Evolutionary conservation across 225 moss, liverwort and hornwort genomes (phyloP), one percentile per base, ranked within the genome.

Genomic region (Lunularia cruciata): DNA sequence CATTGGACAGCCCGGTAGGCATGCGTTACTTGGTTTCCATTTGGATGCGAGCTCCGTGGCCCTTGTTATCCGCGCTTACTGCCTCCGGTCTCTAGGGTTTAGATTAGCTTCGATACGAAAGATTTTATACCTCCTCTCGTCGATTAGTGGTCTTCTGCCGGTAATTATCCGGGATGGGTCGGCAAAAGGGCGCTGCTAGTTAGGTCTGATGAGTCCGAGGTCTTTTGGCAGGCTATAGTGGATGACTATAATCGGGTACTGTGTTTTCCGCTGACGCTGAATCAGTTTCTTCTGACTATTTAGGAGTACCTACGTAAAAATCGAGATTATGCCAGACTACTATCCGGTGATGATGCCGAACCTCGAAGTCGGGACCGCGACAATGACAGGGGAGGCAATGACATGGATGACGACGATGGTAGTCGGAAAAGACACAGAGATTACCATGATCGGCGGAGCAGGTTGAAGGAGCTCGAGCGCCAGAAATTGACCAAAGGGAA

Each of bases 381-480:
- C 19, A 57, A 31, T 27, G 39, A 69, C 22, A 57, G 69, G 32
- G 49, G 19, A 5, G 69, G 69, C 8, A 23, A 28, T 23, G 28
- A 56, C 22, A 12, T 23, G 20, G 69, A 39, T 27, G 69, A 69
- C 37, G 60, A 71, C 30, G 71, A 71, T 35, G 35, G n/a, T 1
- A 71, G 46, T 71, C 28, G 60, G 19, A 57, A 71, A 45, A 38
- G 51, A 38, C 71, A 74, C 39, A 67, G 57, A 49, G 78, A 75
- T 26, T 69, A 75, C 32, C 63, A 75, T 57, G 64, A 82, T 68
- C 78, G 82, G 32, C 67, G 82, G 51, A 58, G 51, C 8, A 75
- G 69, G 72, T 72, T 82, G 3, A 82, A 75, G 56, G 82, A 82
- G 51, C 78, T 82, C 15, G 82, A 82, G 64, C 82, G 82, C 33